These are phyloP conservation scores for Albugo candida DNA, from an alignment of 352 stramenopile genomes.

Conservation along the genomic window DNA sequence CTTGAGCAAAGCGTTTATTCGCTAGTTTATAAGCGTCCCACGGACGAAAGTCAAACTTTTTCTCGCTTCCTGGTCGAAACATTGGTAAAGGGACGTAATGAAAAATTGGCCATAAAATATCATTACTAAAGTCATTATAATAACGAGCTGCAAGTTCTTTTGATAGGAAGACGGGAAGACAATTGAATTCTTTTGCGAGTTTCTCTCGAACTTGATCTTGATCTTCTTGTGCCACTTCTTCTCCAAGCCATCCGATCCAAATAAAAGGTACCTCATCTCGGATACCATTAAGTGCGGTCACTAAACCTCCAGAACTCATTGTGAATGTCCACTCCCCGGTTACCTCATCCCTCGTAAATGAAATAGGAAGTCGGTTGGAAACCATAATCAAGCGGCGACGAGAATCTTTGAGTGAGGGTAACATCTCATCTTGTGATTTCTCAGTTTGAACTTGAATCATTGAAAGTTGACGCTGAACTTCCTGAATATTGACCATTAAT, in stretches of 20 bases:
- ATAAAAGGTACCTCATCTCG: conserved; percentile 79
- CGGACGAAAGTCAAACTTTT: conserved; percentile 81
- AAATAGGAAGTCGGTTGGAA: conserved; percentile 81
- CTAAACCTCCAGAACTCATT: conserved; percentile 76
- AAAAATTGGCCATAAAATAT: conserved; percentile 83
- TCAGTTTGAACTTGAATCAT: conserved; percentile 75
- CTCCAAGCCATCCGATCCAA: conserved; percentile 82
- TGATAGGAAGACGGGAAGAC: conserved; percentile 75
- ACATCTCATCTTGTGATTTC: conserved; percentile 52
- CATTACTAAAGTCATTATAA: conserved; percentile 86
- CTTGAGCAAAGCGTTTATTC: conserved; percentile 67
- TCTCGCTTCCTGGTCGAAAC: conserved; percentile 73
- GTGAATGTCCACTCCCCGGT: conserved; percentile 74
- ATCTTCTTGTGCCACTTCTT: conserved; percentile 73
- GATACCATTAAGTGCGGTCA: conserved; percentile 77
- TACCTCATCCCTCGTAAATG: conserved; percentile 62
- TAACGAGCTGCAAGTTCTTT: conserved; percentile 78
- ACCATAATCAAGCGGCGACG: conserved; percentile 76
- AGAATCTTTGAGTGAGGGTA: conserved; percentile 31
- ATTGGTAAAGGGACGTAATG: conserved; percentile 81
- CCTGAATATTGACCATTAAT: conserved; percentile 81
- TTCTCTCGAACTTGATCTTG: conserved; percentile 62
- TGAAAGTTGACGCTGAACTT: conserved; percentile 75
- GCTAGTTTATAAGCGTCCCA: conserved; percentile 78
- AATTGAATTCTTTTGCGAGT: conserved; percentile 75